Conservation (phyloP, 805 yeast species). For the Hagleromyces aurorensis region DNA sequence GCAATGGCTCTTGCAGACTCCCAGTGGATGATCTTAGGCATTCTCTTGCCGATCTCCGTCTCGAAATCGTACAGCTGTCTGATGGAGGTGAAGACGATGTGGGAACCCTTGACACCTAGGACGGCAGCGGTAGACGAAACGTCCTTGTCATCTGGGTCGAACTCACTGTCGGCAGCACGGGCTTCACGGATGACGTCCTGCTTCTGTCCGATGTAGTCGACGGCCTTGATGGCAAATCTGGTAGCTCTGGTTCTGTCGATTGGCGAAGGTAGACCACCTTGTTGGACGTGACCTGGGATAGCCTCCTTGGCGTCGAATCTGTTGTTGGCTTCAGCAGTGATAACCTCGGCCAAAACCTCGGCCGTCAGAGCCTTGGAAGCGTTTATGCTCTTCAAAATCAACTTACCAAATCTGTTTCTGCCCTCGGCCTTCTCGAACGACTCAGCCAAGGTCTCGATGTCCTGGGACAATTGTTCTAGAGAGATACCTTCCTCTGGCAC, state of each 20-base stretch:
- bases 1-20: conserved; percentile 62
- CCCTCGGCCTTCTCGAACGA: conserved; percentile 58
- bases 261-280: conserved; percentile 71
- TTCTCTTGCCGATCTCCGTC: conserved; percentile 70
- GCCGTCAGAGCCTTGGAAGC: conserved; percentile 67
- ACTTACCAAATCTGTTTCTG: conserved; percentile 58
- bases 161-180: conserved; percentile 28
- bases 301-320: conserved; percentile 74
- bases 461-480: conserved; percentile 54
- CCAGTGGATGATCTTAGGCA: conserved; percentile 91
- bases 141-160: conserved; percentile 26
- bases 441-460: conserved; percentile 51
- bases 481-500: conserved; percentile 67
- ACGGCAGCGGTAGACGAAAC: conserved; percentile 61
- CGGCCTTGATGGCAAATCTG: conserved; percentile 61
- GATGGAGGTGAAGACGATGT: conserved; percentile 65
- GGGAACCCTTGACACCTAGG: conserved; percentile 73
- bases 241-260: conserved; percentile 72
- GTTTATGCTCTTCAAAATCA: conserved; percentile 58
- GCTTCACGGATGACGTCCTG: conserved; percentile 23
- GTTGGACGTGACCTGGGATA: conserved; percentile 82
- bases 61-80: conserved; percentile 78
- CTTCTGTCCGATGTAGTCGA: conserved; percentile 53
- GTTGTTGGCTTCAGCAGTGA: conserved; percentile 51
- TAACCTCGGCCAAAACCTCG: conserved; percentile 60